Evolutionary conservation across 2,329 filamentous ascomycete species (phyloP), one percentile per base, ranked within the genome.

Genomic region (Epichloe hybrida): DNA sequence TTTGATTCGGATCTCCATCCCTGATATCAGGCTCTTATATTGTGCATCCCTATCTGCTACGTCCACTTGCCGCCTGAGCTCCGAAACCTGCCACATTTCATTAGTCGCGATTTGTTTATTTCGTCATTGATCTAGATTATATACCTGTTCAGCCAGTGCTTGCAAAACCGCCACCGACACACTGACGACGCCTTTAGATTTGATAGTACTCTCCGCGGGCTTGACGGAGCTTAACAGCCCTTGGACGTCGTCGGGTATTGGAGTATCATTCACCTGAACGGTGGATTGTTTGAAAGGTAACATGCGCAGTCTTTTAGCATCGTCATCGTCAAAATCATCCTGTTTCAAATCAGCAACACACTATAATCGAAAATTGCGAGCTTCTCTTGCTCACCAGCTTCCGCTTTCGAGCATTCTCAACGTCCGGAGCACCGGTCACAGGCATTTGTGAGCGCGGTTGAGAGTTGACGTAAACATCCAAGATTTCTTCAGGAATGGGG

Each of bases 381-480:
- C 5, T 13, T 15, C 20, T 34, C n/a, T 23, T 6, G 59, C 72
- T 68, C 63, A 76, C 74, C 51, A 69, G 62, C 54, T 72, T 72
- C 35, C 75, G 73, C 57, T 80, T 80, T 15, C 69, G 68, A 17
- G 59, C 64, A 31, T 55, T 61, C 17, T 58, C 60, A 39, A 48
- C 46, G n/a, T 62, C 56, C 5, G 49, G 35, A 5, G 52, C 52
- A 5, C 46, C 52, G 31, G 53, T 49, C 21, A 49, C 40, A 8
- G 57, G 55, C 27, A 57, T 55, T 46, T 70, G 69, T 2, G 64
- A 63, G 11, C 55, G 58, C 31, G 61, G 55, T 51, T 71, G 70
- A 0, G 71, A 69, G 51, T 60, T 63, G 38, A 64, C 57, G 58
- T 66, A 80, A 35, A 70, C 62, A 42, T 79, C 72, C 21, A 80